A percentile compares a stretch with the other conserved stretches of the same genome.
These are phyloP conservation scores for Monascus purpureus DNA, from an alignment of 495 filamentous ascomycete species.

Conservation along the genomic window DNA sequence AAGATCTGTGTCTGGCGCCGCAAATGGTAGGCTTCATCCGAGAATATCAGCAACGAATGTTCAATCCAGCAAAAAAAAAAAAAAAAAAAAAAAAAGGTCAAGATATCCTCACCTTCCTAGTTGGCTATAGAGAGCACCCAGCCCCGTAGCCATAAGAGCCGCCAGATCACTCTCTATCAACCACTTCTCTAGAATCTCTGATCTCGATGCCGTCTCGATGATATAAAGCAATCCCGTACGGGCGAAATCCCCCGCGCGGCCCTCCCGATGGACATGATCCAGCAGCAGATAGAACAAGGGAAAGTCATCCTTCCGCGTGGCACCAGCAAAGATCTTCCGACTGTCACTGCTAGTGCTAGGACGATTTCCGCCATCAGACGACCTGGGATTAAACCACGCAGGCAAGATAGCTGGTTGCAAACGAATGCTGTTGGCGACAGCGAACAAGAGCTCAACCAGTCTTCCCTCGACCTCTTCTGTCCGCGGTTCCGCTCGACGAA, in stretches of 20 bases:
- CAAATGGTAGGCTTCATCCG: constrained; percentile 20
- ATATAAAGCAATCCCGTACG: constrained; percentile 89
- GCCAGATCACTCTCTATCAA: constrained; percentile 93
- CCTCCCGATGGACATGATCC: constrained; percentile 90
- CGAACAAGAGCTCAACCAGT: constrained; percentile 84
- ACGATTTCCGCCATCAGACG: constrained; percentile 16
- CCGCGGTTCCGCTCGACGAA: constrained; percentile 40
- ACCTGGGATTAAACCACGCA: constrained; percentile 62
- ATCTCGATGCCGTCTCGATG: constrained; percentile 81
- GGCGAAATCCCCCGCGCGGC: constrained; percentile 91
- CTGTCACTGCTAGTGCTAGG: constrained; percentile 11
- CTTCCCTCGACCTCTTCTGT: constrained; percentile 67
- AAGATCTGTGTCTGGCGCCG: constrained; percentile 42
- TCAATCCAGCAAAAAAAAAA: constrained; percentile 1
- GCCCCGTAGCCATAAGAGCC: constrained; percentile 88
- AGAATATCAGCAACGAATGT: constrained; percentile 5
- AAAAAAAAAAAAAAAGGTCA: no score
- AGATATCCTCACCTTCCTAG: constrained; percentile 60
- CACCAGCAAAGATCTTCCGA: constrained; percentile 62
- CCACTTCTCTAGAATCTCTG: constrained; percentile 76
- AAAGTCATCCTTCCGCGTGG: constrained; percentile 84
- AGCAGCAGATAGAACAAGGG: constrained; percentile 90
- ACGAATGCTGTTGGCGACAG: constrained; percentile 86
- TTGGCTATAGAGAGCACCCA: constrained; percentile 93
- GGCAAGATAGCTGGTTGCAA: constrained; percentile 70